A percentile compares a stretch with the other conserved stretches of the same genome.
These are phyloP conservation scores for Stenogyne calaminthoides DNA, from an alignment of 305 asterid species.

Conservation along the genomic window DNA sequence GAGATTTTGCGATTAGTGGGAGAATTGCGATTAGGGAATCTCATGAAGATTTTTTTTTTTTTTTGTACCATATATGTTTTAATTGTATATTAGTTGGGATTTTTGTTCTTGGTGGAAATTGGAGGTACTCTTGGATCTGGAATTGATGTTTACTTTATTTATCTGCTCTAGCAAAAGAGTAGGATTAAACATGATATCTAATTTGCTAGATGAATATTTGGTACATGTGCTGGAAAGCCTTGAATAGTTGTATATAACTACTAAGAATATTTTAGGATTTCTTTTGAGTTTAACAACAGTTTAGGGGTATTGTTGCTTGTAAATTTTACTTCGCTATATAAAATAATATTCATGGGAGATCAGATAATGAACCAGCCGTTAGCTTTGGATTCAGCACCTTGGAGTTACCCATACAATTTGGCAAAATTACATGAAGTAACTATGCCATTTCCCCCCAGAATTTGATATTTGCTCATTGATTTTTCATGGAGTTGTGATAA, in stretches of 20 bases:
- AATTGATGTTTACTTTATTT: conserved; percentile 21
- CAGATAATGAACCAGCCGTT: conserved; percentile 10
- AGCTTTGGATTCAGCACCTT: conserved; percentile 8
- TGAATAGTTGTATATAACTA: neutral
- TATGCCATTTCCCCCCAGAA: neutral
- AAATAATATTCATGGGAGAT: conserved; percentile 18
- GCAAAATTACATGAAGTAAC: neutral
- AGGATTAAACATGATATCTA: conserved; percentile 14
- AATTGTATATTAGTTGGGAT: conserved; percentile 13
- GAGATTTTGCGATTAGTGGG: conserved; percentile 14
- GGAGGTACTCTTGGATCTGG: conserved; percentile 36
- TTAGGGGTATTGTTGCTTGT: conserved; percentile 9
- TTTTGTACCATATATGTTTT: conserved; percentile 19
- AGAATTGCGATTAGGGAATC: conserved; percentile 9
- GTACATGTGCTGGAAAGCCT: conserved; percentile 17
- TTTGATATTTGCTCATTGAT: neutral
- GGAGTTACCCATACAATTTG: conserved; percentile 8
- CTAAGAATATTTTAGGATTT: conserved; percentile 9
- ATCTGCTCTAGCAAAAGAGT: neutral
- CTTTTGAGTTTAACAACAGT: neutral
- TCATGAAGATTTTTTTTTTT: neutral
- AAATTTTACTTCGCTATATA: neutral
- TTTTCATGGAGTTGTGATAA: neutral
- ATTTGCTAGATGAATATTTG: conserved; percentile 22
- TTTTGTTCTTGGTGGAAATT: conserved; percentile 28